Evolutionary conservation across 2,329 filamentous ascomycete genomes (phyloP), one percentile per base, ranked within the genome.

Genomic region (Penicillium digitatum): DNA sequence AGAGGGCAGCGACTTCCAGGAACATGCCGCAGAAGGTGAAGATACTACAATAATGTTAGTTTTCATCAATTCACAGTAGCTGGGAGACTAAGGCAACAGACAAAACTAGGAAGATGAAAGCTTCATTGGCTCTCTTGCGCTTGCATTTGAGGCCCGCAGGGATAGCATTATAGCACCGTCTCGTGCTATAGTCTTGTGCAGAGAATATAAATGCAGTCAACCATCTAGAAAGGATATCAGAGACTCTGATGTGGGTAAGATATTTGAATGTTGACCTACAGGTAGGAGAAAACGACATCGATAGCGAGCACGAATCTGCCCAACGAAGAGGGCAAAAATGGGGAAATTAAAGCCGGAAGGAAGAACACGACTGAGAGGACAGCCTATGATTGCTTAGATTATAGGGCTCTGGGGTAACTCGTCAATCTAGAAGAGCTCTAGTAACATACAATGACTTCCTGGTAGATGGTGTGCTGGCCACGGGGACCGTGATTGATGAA

Each of bases 181-280:
- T 38, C 48, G 59, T 53, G 60, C 68, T 66, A 61, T 78, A 79
- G 69, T 78, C 76, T 65, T 78, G 71, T 5, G 76, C 72, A 1
- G 76, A 62, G 66, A 79, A 78, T 62, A 79, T 75, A 63, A 79
- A 79, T 18, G 75, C 68, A 1, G 77, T 78, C 63, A 79, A 71
- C 76, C 76, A 79, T 29, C 74, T 76, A 46, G 11, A 35, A 12
- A 9, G 7, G 46, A 44, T 47, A 47, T 59, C 47, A 55, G 46
- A 11, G 18, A 35, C 29, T 38, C 18, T 16, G 4, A 26, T 40
- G 26, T 26, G 6, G n/a, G 12, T n/a, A 43, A 16, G 40, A 47
- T 38, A 24, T 20, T 39, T 24, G 11, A 14, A 7, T 5, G n/a
- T 18, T 42, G 4, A 59, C 69, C 22, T 67, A 76, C 71, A 79